Evolutionary conservation across 352 stramenopile genomes (phyloP).

Genomic region (Phytopythium montanum): DNA sequence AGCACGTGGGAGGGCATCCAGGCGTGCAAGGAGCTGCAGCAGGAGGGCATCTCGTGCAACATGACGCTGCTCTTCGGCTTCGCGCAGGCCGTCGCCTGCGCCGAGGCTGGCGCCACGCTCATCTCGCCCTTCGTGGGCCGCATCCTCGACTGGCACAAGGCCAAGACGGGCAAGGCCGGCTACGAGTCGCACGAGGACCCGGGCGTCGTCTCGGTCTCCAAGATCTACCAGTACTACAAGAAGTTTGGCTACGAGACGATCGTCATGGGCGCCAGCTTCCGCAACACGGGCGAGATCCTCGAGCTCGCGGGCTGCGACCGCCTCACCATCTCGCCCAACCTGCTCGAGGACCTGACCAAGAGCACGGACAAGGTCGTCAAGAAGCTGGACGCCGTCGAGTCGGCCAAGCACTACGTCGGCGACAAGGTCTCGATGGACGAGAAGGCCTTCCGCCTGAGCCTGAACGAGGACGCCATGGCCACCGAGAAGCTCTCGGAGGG

Average conservation of each 20-base stretch:
- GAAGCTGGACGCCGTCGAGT: slow-evolving; percentile 84
- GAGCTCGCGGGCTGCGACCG: slow-evolving; percentile 96
- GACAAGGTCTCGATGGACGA: slow-evolving; percentile 89
- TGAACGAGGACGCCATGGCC: slow-evolving; percentile 98
- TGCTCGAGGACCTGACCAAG: slow-evolving; percentile 92
- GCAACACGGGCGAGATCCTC: slow-evolving; percentile 96
- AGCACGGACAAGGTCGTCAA: slow-evolving; percentile 60
- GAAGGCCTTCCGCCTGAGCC: slow-evolving; percentile 96
- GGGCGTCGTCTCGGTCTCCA: slow-evolving; percentile 94
- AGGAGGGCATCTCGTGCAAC: slow-evolving; percentile 98
- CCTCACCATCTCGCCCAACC: slow-evolving; percentile 96
- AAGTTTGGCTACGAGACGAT: slow-evolving; percentile 96
- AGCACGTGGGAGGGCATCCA: slow-evolving; percentile 98
- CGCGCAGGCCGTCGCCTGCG: slow-evolving; percentile 93
- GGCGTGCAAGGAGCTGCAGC: slow-evolving; percentile 94
- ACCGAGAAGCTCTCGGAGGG: slow-evolving; percentile 97
- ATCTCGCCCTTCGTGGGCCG: slow-evolving; percentile 96
- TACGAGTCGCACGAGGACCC: slow-evolving; percentile 95
- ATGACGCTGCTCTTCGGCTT: slow-evolving; percentile 99
- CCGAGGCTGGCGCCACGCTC: slow-evolving; percentile 94
- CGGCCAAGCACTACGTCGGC: slow-evolving; percentile 61
- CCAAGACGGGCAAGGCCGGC: slow-evolving; percentile 88
- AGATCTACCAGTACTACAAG: slow-evolving; percentile 99
- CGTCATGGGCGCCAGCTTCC: slow-evolving; percentile 95
- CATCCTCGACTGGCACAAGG: slow-evolving; percentile 98